Evolutionary conservation across 2,329 filamentous ascomycete genomes (phyloP), one percentile per base, ranked within the genome.

Genomic region (Sporothrix dimorphospora): DNA sequence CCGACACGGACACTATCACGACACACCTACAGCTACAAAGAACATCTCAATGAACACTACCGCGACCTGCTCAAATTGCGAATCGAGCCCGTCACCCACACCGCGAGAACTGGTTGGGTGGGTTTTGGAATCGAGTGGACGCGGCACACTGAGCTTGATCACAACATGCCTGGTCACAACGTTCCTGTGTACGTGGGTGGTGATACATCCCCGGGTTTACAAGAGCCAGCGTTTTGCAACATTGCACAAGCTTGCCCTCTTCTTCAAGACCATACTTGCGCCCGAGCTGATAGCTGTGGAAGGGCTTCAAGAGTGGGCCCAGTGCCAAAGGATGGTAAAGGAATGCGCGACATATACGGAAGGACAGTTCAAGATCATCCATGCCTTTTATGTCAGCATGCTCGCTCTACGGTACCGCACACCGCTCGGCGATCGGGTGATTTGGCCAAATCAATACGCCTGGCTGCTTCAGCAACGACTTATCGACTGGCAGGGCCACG

Each of bases 341-440:
- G 63, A 49, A 14, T 66, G 63, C 24, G 24, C 42, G 2, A 16
- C 63, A 19, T n/a, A 30, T 19, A 66, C 63, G 24, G 11, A 49
- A 4, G 63, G 63, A 21, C 42, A 66, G 63, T 49, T 66, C 42
- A 47, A 47, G 63, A 42, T 49, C 63, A 66, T 49, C 12, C 63
- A 66, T 16, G 63, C 42, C 21, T 66, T 66, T 66, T 66, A 66
- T 30, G 24, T 45, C 59, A 65, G 59, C 38, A 65, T 65, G 59
- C 59, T 63, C 9, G 63, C 42, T n/a, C 40, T 66, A 21, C 63
- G 63, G 16, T 66, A 66, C 42, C 63, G 42, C 63, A 66, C 63
- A 7, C 42, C 21, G n/a, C 42, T 24, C 21, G 63, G 63, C 14
- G 63, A 66, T 7, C 40, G 63, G 3, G 63, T 66, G 42, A 47